Evolutionary conservation across 306 rosid species (phyloP).

Genomic region (Pueraria montana): DNA sequence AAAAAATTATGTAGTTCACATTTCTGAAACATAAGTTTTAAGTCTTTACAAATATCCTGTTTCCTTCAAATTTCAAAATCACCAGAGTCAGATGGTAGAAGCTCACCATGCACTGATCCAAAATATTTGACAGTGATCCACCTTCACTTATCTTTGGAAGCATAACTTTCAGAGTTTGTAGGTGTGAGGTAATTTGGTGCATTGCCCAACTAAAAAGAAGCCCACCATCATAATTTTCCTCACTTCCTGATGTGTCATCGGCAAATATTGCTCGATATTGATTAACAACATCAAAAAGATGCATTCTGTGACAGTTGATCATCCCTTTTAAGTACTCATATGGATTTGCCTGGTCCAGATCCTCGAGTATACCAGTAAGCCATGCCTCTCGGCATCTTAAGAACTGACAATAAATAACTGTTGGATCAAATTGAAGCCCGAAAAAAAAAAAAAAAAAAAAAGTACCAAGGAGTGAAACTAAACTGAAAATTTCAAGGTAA

Average conservation of each 20-base stretch:
- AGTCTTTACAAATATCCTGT: conserved; percentile 10
- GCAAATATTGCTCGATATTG: conserved; percentile 99
- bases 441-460: background rate
- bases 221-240: conserved; percentile 97
- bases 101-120: conserved; percentile 99
- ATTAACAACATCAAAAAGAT: conserved; percentile 98
- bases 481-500: no score
- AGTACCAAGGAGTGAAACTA: background rate
- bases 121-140: conserved; percentile 89
- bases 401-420: conserved; percentile 65
- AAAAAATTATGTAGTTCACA: conserved; percentile 20
- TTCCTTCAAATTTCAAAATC: conserved; percentile 39
- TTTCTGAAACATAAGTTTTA: conserved; percentile 30
- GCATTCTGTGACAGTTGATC: conserved; percentile 95
- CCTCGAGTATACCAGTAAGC: conserved; percentile 96
- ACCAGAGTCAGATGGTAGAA: conserved; percentile 33
- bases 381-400: conserved; percentile 97
- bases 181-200: conserved; percentile 94
- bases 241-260: conserved; percentile 97
- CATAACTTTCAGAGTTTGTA: conserved; percentile 83
- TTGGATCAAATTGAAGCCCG: conserved; percentile 46
- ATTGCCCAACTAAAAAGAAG: conserved; percentile 99
- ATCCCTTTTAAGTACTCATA: conserved; percentile 92
- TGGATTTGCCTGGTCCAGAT: conserved; percentile 87
- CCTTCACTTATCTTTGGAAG: conserved; percentile 98